These are phyloP conservation scores for Cercospora sp. DNA, from an alignment of 2,329 filamentous ascomycete genomes.

Conservation along the genomic window DNA sequence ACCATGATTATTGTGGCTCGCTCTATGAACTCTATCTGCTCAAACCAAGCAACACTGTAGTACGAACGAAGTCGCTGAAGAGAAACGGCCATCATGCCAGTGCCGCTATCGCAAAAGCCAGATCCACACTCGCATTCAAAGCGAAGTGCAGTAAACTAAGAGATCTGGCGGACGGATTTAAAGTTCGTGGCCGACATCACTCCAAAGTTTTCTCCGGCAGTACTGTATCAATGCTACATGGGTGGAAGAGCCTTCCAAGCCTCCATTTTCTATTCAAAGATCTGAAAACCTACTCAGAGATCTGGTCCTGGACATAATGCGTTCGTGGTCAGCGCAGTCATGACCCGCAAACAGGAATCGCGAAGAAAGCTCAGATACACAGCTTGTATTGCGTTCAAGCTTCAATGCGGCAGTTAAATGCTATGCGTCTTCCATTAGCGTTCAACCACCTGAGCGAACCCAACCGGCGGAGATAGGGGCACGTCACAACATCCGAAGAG, in stretches of 20 bases:
- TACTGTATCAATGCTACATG: not conserved
- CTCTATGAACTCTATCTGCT: not conserved
- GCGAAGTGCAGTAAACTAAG: not conserved
- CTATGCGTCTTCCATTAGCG: not conserved
- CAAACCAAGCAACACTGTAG: not conserved
- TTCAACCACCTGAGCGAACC: not conserved
- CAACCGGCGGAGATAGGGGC: not conserved
- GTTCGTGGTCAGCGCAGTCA: not conserved
- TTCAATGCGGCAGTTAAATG: not conserved
- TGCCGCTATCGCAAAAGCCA: not conserved
- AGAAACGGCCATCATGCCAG: not conserved
- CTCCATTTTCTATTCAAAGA: too few species aligned
- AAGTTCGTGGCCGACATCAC: not conserved
- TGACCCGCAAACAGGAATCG: not conserved
- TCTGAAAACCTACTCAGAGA: too few species aligned
- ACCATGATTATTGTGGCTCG: not conserved
- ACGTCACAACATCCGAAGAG: not conserved
- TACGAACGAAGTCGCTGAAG: not conserved
- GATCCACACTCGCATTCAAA: not conserved
- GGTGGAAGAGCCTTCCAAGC: not conserved
- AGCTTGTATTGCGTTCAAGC: not conserved
- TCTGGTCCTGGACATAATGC: not conserved
- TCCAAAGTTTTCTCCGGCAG: not conserved
- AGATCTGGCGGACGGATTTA: not conserved
- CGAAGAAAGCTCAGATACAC: not conserved